Conservation (phyloP, 441 rosid genomes). For the Gossypium gossypioides region DNA sequence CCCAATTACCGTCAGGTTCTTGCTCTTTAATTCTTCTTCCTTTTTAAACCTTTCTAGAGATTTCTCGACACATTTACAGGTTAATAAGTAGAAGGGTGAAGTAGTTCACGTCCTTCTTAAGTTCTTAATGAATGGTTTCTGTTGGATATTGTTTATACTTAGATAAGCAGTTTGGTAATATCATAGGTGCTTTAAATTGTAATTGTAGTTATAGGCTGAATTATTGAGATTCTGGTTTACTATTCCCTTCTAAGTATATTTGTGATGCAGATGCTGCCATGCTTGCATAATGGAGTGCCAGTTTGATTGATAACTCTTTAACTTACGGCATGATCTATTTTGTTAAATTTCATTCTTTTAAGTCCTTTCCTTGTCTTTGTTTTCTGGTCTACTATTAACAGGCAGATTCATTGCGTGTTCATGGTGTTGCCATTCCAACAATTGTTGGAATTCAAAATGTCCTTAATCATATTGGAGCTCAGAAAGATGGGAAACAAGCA, state of each 20-base stretch:
- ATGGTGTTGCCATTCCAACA: conserved; percentile 94
- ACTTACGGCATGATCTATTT: neutral
- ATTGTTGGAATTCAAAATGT: conserved; percentile 77
- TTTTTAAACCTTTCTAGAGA: neutral
- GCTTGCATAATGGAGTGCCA: neutral
- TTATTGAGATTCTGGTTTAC: neutral
- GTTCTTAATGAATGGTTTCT: neutral
- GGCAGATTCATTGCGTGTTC: conserved; percentile 78
- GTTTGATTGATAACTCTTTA: conserved; percentile 6
- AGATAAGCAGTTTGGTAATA: neutral
- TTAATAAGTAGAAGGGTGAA: neutral
- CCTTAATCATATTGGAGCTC: conserved; percentile 72
- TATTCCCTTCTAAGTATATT: neutral
- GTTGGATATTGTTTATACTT: neutral
- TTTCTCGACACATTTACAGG: neutral
- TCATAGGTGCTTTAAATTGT: neutral
- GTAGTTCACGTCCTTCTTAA: neutral
- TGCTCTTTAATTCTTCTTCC: neutral
- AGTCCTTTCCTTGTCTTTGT: conserved; percentile 6
- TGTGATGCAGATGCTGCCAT: conserved; percentile 6
- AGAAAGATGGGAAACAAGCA: conserved; percentile 46
- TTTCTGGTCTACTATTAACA: conserved; percentile 22
- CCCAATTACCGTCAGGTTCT: conserved; percentile 95
- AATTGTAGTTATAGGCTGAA: neutral
- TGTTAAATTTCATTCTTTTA: neutral